Conservation (phyloP, 805 yeast species). For the Wickerhamomyces chambardii region DNA sequence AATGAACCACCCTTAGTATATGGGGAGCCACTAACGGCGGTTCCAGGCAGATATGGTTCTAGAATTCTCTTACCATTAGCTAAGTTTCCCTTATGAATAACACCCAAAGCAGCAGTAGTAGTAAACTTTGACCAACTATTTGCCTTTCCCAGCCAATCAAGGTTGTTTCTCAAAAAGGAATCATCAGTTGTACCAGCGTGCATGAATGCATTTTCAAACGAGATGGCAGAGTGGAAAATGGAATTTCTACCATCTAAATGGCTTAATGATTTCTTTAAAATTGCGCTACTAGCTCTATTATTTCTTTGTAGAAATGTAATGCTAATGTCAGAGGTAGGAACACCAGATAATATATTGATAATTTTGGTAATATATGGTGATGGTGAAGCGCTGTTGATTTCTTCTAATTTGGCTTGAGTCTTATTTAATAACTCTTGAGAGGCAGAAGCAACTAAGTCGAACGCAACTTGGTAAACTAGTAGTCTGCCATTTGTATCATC, state of each 20-base stretch:
- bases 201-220: constrained; percentile 89
- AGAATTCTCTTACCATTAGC: constrained; percentile 83
- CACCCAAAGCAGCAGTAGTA: constrained; percentile 97
- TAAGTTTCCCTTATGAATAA: constrained; percentile 90
- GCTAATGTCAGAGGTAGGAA: constrained; percentile 89
- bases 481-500: constrained; percentile 34
- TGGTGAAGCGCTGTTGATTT: constrained; percentile 18
- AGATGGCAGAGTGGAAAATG: constrained; percentile 90
- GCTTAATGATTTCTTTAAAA: constrained; percentile 74
- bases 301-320: constrained; percentile 81
- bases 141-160: constrained; percentile 97
- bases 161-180: constrained; percentile 78
- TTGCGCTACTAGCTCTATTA: constrained; percentile 77
- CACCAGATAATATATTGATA: constrained; percentile 72
- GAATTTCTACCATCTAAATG: constrained; percentile 87
- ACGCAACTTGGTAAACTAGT: constrained; percentile 88
- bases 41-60: constrained; percentile 86
- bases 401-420: constrained; percentile 32
- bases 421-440: constrained; percentile 77
- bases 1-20: constrained; percentile 95
- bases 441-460: constrained; percentile 87
- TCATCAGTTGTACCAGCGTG: constrained; percentile 97
- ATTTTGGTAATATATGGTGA: constrained; percentile 29
- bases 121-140: constrained; percentile 97
- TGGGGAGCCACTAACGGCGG: constrained; percentile 56